phyloP scores from a whole-genome alignment of 116 monocot genomes.

The Phalaenopsis hybrid region DNA sequence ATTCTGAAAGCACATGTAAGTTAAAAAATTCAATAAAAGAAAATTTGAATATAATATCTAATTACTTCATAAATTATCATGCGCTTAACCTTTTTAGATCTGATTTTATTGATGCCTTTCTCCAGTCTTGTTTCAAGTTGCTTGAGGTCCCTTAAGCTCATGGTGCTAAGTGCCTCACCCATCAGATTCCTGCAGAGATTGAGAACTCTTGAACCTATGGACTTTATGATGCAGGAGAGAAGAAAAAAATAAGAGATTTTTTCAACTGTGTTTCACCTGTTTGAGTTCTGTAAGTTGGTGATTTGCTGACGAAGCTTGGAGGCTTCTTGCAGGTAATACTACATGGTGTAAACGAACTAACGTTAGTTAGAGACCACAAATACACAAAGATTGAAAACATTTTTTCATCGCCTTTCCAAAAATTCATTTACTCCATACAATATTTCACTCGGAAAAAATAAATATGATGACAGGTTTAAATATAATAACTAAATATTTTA shows the following conservation, averaged over 20 bases:
- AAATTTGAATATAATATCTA: background rate
- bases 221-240: no score
- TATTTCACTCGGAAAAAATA: no score
- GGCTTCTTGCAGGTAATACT: conserved; percentile 39
- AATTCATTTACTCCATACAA: no score
- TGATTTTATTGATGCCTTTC: conserved; percentile 42
- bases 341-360: background rate
- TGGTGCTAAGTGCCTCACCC: conserved; percentile 36
- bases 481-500: no score
- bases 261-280: conserved; percentile 7
- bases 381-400: no score
- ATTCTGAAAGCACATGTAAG: conserved; percentile 21
- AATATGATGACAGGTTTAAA: no score
- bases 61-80: no score
- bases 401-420: no score
- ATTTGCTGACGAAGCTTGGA: conserved; percentile 61
- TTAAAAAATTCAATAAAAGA: background rate
- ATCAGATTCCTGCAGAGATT: conserved; percentile 25
- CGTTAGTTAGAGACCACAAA: no score
- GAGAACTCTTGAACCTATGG: background rate
- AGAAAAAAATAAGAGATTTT: background rate
- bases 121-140: conserved; percentile 43
- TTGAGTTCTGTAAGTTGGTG: conserved; percentile 40
- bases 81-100: conserved; percentile 40
- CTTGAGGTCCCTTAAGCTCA: conserved; percentile 41